Conservation (phyloP, 345 rosid species). For the Rhodamnia rubescens region DNA sequence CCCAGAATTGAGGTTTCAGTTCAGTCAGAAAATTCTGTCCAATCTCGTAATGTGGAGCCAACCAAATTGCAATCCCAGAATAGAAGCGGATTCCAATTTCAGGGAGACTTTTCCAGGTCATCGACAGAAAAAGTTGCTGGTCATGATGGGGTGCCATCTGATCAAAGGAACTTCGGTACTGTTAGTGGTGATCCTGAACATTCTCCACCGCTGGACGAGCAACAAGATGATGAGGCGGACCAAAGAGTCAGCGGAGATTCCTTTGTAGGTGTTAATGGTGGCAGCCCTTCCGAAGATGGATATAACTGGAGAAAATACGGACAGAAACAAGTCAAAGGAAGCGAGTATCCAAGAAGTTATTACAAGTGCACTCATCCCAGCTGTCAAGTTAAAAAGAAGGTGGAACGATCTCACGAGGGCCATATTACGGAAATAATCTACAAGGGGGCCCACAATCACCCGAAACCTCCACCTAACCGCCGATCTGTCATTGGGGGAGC, state of each 20-base stretch:
- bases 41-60: constrained; percentile 19
- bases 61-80: constrained; percentile 29
- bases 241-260: constrained; percentile 52
- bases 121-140: constrained; percentile 27
- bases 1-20: constrained; percentile 30
- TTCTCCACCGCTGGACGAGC: constrained; percentile 56
- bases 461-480: constrained; percentile 59
- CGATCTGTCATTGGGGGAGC: constrained; percentile 51
- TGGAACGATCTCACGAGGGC: constrained; percentile 90
- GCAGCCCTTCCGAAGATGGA: constrained; percentile 72
- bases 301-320: constrained; percentile 97
- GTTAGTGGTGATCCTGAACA: constrained; percentile 29
- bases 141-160: constrained; percentile 12
- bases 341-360: constrained; percentile 94
- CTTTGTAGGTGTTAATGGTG: constrained; percentile 32
- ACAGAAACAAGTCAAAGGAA: constrained; percentile 91
- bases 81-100: constrained; percentile 20
- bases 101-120: constrained; percentile 26
- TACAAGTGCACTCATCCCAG: constrained; percentile 88
- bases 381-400: constrained; percentile 90
- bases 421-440: constrained; percentile 95
- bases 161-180: constrained; percentile 26
- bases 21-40: constrained; percentile 42
- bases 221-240: constrained; percentile 54
- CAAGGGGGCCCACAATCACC: constrained; percentile 85